A percentile compares a stretch with the other conserved stretches of the same genome.
phyloP scores from a whole-genome alignment of 371 early-diverging fungal species.

The Entomophthora muscae region DNA sequence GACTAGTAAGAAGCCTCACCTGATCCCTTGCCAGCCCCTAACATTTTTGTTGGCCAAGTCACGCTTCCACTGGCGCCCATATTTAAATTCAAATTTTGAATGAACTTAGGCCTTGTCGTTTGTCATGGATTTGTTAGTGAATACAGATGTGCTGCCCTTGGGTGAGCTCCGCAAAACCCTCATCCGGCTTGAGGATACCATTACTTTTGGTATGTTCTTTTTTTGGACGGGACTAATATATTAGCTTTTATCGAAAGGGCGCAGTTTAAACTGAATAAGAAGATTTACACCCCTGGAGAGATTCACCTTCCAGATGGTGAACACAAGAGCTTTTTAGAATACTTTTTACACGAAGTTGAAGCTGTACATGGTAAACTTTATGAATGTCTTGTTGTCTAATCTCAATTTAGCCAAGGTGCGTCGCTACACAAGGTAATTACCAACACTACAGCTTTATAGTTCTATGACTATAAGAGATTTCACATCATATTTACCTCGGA shows the following conservation, averaged over 20 bases:
- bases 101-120: neutral
- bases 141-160: constrained; percentile 15
- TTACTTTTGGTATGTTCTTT: constrained; percentile 66
- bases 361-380: constrained; percentile 59
- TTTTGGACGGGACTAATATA: neutral
- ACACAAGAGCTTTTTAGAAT: constrained; percentile 67
- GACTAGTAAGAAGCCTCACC: too few relatives aligned
- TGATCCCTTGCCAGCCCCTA: too few relatives aligned
- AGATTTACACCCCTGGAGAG: constrained; percentile 50
- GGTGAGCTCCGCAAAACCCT: constrained; percentile 48
- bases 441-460: neutral
- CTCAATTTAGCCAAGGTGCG: constrained; percentile 56
- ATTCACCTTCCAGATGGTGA: constrained; percentile 40
- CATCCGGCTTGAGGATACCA: constrained; percentile 84
- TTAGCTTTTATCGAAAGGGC: constrained; percentile 64
- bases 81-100: too few relatives aligned
- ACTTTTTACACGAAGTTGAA: constrained; percentile 79
- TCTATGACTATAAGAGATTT: neutral
- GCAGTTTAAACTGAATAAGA: constrained; percentile 67
- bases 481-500: too few relatives aligned
- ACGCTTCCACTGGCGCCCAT: too few relatives aligned
- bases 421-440: constrained; percentile 41
- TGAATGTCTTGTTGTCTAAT: neutral
- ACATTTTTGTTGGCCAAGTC: too few relatives aligned
- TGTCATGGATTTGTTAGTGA: constrained; percentile 9